Percentiles rank a stretch among this genome's conserved stretches.
Conservation (phyloP, 768 basidiomycete genomes). For the Lactifluus subvellereus region DNA sequence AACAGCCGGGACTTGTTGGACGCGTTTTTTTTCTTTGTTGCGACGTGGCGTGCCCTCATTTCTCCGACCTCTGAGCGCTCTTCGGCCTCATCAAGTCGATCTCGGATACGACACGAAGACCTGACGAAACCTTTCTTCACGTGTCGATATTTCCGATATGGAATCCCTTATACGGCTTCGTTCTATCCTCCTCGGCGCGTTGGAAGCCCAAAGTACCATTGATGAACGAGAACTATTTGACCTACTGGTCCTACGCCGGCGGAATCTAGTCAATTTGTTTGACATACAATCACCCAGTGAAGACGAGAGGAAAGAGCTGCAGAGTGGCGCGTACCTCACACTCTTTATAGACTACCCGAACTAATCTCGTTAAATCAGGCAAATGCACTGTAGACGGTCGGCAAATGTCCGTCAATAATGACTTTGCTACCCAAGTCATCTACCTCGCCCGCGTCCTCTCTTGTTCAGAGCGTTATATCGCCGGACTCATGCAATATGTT, state of each 20-base stretch:
- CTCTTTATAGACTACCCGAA: background rate
- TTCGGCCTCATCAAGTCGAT: background rate
- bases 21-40: background rate
- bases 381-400: constrained; percentile 58
- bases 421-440: constrained; percentile 71
- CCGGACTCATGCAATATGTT: constrained; percentile 59
- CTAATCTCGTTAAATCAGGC: constrained; percentile 40
- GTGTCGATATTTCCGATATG: constrained; percentile 36
- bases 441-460: constrained; percentile 78
- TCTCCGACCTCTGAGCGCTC: background rate
- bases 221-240: constrained; percentile 73
- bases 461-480: constrained; percentile 77
- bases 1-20: background rate
- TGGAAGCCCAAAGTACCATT: constrained; percentile 42
- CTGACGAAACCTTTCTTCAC: background rate
- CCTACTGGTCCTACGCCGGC: constrained; percentile 61
- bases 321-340: constrained; percentile 43
- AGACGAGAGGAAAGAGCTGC: constrained; percentile 66
- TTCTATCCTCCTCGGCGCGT: constrained; percentile 43
- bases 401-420: constrained; percentile 65
- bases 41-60: background rate
- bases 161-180: constrained; percentile 54
- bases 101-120: background rate
- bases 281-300: constrained; percentile 56
- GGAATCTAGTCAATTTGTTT: constrained; percentile 55